Evolutionary conservation across 352 stramenopile genomes (phyloP).

Genomic region (Globisporangium cystogenes): DNA sequence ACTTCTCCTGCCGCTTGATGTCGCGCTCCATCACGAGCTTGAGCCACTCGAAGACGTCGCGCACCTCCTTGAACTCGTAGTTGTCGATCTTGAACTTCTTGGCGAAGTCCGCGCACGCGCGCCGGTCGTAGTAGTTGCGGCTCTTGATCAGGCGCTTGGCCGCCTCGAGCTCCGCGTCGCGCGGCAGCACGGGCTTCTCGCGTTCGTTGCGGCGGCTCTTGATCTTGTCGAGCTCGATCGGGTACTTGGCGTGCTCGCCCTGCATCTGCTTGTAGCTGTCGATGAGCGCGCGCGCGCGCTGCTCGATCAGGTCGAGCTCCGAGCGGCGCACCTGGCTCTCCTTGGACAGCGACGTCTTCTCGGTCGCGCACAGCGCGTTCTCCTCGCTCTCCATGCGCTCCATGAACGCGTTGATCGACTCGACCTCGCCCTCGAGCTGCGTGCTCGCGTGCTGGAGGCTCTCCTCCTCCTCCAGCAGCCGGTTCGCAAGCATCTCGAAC

Average conservation of each 20-base stretch:
- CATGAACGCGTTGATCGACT: conserved; percentile 88
- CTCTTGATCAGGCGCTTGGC: conserved; percentile 80
- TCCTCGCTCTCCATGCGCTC: conserved; percentile 88
- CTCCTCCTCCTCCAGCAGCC: conserved; percentile 80
- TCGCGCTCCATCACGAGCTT: conserved; percentile 68
- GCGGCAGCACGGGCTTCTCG: conserved; percentile 56
- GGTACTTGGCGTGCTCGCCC: conserved; percentile 80
- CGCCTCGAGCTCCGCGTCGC: conserved; percentile 69
- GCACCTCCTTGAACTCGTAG: conserved; percentile 75
- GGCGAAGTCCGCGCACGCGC: conserved; percentile 69
- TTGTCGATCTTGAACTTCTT: conserved; percentile 82
- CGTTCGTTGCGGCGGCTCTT: conserved; percentile 73
- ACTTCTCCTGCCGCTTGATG: conserved; percentile 85
- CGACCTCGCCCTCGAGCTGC: conserved; percentile 79
- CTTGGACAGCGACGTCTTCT: conserved; percentile 84
- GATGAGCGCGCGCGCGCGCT: conserved; percentile 73
- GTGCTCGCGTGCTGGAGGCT: conserved; percentile 77
- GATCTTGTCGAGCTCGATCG: conserved; percentile 74
- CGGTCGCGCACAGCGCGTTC: conserved; percentile 69
- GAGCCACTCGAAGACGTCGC: conserved; percentile 83
- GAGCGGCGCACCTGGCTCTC: conserved; percentile 77
- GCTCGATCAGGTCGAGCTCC: conserved; percentile 78
- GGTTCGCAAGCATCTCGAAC: conserved; percentile 88
- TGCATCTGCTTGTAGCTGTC: conserved; percentile 90
- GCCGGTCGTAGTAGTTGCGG: conserved; percentile 87